These are phyloP conservation scores for Neckera pumila DNA, from an alignment of 225 moss, liverwort and hornwort genomes.

Conservation along the genomic window DNA sequence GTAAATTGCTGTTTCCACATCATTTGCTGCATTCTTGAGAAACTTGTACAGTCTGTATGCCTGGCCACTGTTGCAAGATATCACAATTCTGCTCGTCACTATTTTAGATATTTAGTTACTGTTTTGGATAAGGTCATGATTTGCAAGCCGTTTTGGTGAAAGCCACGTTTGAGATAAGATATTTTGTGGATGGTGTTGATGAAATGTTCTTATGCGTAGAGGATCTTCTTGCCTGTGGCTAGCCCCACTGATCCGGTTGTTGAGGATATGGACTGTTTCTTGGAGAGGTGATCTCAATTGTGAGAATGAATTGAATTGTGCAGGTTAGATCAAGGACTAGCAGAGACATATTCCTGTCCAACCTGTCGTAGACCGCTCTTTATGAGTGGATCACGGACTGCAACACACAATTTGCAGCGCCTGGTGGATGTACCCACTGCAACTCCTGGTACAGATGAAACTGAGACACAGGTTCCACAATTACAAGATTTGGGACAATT, in stretches of 20 bases:
- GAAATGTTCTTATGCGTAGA: not conserved
- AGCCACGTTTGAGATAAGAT: not conserved
- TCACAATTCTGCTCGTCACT: not conserved
- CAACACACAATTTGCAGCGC: constrained; percentile 46
- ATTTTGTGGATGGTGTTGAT: not conserved
- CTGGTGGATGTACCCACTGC: constrained; percentile 37
- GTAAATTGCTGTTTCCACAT: constrained; percentile 19
- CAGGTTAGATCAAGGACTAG: constrained; percentile 97
- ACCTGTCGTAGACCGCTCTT: constrained; percentile 97
- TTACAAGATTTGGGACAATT: constrained; percentile 29
- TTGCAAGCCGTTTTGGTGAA: not conserved
- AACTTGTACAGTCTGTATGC: not conserved
- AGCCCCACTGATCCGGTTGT: not conserved
- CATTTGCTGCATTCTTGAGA: not conserved
- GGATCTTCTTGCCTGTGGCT: not conserved
- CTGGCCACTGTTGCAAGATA: not conserved
- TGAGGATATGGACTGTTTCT: not conserved
- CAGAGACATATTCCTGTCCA: constrained; percentile 95
- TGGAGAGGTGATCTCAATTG: not conserved
- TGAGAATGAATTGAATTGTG: constrained; percentile 4
- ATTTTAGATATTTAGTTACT: not conserved
- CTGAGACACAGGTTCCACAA: constrained; percentile 33
- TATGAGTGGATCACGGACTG: constrained; percentile 70
- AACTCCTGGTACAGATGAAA: constrained; percentile 31
- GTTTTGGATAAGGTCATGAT: not conserved